Evolutionary conservation across 768 basidiomycete genomes (phyloP), one percentile per base, ranked within the genome.

Genomic region (Leccinum disarticulatum): DNA sequence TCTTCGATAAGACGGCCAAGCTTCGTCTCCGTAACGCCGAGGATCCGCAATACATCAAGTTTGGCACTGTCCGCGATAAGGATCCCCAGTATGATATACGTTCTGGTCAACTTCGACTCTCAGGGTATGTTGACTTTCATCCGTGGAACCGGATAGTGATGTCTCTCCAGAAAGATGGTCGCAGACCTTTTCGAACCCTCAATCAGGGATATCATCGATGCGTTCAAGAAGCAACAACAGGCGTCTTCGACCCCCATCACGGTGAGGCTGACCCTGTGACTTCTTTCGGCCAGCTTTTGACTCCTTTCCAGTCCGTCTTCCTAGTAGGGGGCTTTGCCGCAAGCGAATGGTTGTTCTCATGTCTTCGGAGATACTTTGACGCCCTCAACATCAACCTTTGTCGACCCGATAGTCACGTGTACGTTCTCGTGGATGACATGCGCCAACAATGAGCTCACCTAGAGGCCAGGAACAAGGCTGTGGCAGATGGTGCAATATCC

Each of bases 271-370:
- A 4, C 11, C 9, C 28, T 13, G 14, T 35, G 30, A 11, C 30
- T 55, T 48, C 3, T 10, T 2, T 7, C 11, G 17, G 22, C 56
- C 30, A 33, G 17, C 7, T 15, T 33, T 13, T 56, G 58, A 56
- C 15, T 1, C 41, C 0, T 19, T 54, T 10, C 19, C 47, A 75
- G 74, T 71, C 73, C 11, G 74, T 82, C 25, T 77, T 83, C 55
- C 77, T 87, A 1, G 82, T 85, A 3, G 83, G 83, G 7, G 83
- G 82, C 0, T 84, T 84, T 66, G 78, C 79, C 10, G 79, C 81
- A 1, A 83, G 77, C 58, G 77, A 80, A 48, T 83, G 77, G 76
- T 66, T 85, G 17, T 83, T 79, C 60, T 61, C 70, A 2, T 71
- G 74, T 50, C 76, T 86, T 2, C 77, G 77, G 43, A 69, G 66